These are phyloP conservation scores for Pythium oligandrum DNA, from an alignment of 352 stramenopile genomes.

Conservation along the genomic window DNA sequence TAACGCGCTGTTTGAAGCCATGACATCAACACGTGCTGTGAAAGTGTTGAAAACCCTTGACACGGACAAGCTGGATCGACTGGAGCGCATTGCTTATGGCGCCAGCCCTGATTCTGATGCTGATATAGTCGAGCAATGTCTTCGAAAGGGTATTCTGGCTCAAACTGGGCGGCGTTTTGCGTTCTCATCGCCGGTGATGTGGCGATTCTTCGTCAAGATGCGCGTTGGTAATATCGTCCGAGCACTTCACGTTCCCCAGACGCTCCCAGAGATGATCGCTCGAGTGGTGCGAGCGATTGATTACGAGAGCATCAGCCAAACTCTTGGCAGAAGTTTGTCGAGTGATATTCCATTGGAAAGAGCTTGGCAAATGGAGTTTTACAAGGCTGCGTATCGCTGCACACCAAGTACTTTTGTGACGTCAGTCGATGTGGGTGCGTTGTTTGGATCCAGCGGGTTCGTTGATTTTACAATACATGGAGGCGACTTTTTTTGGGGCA, in stretches of 20 bases:
- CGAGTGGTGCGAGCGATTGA: slow-evolving; percentile 13
- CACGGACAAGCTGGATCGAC: slow-evolving; percentile 10
- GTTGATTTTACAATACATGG: slow-evolving; percentile 19
- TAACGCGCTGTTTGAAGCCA: slow-evolving; percentile 6
- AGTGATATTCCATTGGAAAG: slow-evolving; percentile 13
- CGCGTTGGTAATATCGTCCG: slow-evolving; percentile 14
- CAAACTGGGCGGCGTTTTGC: slow-evolving; percentile 2
- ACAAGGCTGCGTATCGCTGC: slow-evolving; percentile 16
- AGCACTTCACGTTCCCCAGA: slow-evolving; percentile 9
- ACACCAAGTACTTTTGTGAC: slow-evolving; percentile 15
- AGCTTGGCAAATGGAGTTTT: slow-evolving; percentile 24
- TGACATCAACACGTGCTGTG: slow-evolving; percentile 14
- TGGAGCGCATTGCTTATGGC: slow-evolving; percentile 3
- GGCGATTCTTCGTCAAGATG: slow-evolving; percentile 19
- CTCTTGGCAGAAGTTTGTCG: not conserved
- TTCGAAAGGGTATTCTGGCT: slow-evolving; percentile 15
- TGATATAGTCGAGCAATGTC: slow-evolving; percentile 9
- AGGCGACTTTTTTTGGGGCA: slow-evolving; percentile 11
- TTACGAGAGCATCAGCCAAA: slow-evolving; percentile 12
- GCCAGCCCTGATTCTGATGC: not conserved
- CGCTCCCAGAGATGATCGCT: slow-evolving; percentile 11
- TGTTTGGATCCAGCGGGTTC: slow-evolving; percentile 18
- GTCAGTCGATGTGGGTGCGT: slow-evolving; percentile 13
- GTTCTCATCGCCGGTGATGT: slow-evolving; percentile 19
- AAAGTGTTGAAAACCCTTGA: slow-evolving; percentile 14